Evolutionary conservation across 1,139 yeast species (phyloP), one percentile per base, ranked within the genome.

Genomic region (Meyerozyma carpophila): DNA sequence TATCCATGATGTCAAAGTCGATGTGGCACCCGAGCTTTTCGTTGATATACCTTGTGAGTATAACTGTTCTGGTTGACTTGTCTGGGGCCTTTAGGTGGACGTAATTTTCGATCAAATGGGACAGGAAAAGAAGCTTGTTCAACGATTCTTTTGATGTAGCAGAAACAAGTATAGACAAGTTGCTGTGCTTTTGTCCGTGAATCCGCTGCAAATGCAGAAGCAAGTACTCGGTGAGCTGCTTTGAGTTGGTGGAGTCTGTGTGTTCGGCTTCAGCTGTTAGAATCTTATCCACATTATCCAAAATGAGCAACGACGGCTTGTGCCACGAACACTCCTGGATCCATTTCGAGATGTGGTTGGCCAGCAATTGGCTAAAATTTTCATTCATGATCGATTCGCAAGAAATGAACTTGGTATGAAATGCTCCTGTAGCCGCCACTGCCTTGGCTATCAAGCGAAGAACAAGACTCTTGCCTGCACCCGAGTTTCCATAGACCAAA

Each of bases 241-340:
- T 70, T 7, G 88, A 74, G 44, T 75, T 70, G 4, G 79, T 68
- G 2, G 83, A 75, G 59, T 80, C 93, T 1, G 75, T 71, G 52
- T 87, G 82, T 55, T 88, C 95, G 44, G 71, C 67, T 51, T 85
- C 94, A 1, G 85, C 86, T 0, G 88, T 79, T 39, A 90, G 73
- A 10, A 91, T 57, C 50, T 79, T 77, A 53, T 91, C 96, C n/a
- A 90, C 61, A 53, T 90, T 90, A 53, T 93, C 98, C 31, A 93
- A 61, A 1, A 91, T 64, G 4, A 93, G 62, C 2, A 90, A 67
- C 1, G 93, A 70, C 0, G 98, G 97, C 24, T 85, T 73, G 56
- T 81, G 79, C 95, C 96, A 89, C 20, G 85, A 71, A 31, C 91
- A 81, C 46, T 77, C 77, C 39, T 77, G 75, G 24, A 84, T 58